Evolutionary conservation across 2,329 filamentous ascomycete species (phyloP).

Genomic region (Pseudovirgaria hyperparasitica): DNA sequence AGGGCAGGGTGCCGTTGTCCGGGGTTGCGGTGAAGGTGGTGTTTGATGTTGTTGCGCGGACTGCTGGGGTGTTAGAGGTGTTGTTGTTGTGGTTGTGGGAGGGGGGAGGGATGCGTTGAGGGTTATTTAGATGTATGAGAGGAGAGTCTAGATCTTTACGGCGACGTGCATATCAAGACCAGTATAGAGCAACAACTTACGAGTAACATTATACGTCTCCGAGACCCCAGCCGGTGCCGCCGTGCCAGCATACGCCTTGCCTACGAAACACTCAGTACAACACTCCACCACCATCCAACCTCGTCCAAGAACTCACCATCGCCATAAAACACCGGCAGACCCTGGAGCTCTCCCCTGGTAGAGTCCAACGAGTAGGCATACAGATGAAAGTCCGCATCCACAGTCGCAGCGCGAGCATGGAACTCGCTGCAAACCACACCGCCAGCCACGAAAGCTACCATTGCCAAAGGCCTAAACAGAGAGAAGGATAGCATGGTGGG

Average conservation of each 20-base stretch:
- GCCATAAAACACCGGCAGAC: conserved; percentile 18
- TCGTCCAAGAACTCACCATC: conserved; percentile 15
- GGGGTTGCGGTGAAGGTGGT: conserved; percentile 10
- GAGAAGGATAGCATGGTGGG: conserved; percentile 3
- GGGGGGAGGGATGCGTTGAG: no score
- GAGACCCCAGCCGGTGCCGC: conserved; percentile 7
- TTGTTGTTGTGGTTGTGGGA: no score
- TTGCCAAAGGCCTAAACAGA: no score
- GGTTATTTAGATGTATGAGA: conserved; percentile 2
- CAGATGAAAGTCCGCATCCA: conserved; percentile 10
- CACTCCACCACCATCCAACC: not conserved
- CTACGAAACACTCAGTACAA: conserved; percentile 8
- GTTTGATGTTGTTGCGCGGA: conserved; percentile 6
- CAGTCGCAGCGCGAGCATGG: conserved; percentile 4
- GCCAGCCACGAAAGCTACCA: no score
- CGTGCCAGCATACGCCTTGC: conserved; percentile 20
- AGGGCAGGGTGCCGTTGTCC: conserved; percentile 11
- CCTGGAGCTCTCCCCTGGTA: no score
- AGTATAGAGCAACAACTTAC: conserved; percentile 7
- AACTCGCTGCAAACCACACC: no score
- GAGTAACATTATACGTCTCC: conserved; percentile 17
- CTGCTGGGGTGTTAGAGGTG: no score
- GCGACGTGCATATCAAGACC: not conserved
- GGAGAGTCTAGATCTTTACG: not conserved
- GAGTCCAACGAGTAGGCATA: conserved; percentile 18